Evolutionary conservation across 2,329 filamentous ascomycete genomes (phyloP), one percentile per base, ranked within the genome.

Genomic region (Leptographium procerum): DNA sequence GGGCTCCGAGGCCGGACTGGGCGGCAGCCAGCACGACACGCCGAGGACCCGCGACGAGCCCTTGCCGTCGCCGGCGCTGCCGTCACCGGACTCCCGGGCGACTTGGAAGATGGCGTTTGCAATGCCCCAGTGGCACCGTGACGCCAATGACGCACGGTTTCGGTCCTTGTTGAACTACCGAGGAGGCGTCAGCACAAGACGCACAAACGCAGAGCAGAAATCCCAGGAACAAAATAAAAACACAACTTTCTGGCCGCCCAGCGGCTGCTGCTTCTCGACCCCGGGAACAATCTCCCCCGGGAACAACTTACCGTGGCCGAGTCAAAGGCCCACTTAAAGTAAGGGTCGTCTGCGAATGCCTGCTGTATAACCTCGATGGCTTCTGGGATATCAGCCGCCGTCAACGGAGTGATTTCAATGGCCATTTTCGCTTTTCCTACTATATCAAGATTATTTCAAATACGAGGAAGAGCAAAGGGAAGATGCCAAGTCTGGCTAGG

Each of bases 1-100:
- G 1, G 31, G n/a, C 19, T 14, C 11, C 7, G 31, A 13, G 8
- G 52, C 52, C 11, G 31, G 22, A 4, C 22, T 31, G 2, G 52
- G 52, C 14, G 52, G 52, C 33, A 54, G 52, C 52, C 52, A 54
- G 31, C 52, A 54, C 31, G 52, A 36, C n/a, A 54, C 52, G n/a
- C 52, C 52, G n/a, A 54, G 33, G 1, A 54, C 52, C 19, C 6
- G 52, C 3, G 24, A 28, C 14, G 52, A 16, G 3, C 3, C 11
- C 8, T 51, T 51, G 6, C 26, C 16, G 26, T 31, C 26, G 24
- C 8, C 26, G 16, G 29, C 48, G 5, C 34, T 22, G 11, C 9
- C 13, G 2, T 16, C 14, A 19, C 33, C 22, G n/a, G 33, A 7
- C 6, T 54, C 52, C 24, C 14, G 26, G 33, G 52, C 52, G 11